phyloP scores from a whole-genome alignment of 805 yeast genomes.

The Groenewaldozyma tartarivorans region DNA sequence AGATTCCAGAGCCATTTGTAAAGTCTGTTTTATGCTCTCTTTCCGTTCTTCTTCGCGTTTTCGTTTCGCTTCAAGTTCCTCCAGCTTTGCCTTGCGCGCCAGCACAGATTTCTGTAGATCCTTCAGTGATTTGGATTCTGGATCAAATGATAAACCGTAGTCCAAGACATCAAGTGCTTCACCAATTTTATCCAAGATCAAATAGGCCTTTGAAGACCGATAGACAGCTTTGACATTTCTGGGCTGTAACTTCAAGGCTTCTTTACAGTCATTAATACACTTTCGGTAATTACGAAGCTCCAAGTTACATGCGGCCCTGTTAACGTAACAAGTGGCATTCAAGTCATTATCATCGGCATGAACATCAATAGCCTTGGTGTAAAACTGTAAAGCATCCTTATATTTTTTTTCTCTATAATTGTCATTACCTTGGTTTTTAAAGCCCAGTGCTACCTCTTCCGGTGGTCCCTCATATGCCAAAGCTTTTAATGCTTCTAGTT shows the following conservation, averaged over 20 bases:
- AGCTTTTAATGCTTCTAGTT: constrained; percentile 81
- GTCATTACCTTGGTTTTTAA: constrained; percentile 90
- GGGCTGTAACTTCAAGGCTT: constrained; percentile 56
- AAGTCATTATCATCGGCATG: constrained; percentile 47
- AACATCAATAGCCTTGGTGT: constrained; percentile 70
- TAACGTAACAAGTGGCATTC: constrained; percentile 56
- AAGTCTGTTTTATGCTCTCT: constrained; percentile 27
- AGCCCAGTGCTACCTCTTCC: constrained; percentile 79
- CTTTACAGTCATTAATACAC: constrained; percentile 78
- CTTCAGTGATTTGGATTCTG: constrained; percentile 47
- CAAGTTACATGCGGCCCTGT: constrained; percentile 87
- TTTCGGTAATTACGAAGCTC: constrained; percentile 76
- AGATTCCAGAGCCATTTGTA: constrained; percentile 50
- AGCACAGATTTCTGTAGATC: constrained; percentile 34
- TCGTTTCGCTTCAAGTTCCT: constrained; percentile 20
- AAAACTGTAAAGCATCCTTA: constrained; percentile 66
- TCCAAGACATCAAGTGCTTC: constrained; percentile 62
- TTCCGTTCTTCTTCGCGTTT: constrained; percentile 27
- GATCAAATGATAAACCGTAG: constrained; percentile 57
- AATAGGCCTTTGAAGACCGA: constrained; percentile 75
- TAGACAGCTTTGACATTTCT: constrained; percentile 74
- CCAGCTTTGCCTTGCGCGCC: constrained; percentile 29
- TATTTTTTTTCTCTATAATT: constrained; percentile 63
- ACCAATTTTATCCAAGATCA: constrained; percentile 52
- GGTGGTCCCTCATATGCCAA: constrained; percentile 95